A percentile compares a stretch with the other conserved stretches of the same genome.
Conservation (phyloP, 192 early-diverging fungal species). For the Podila epicladia region DNA sequence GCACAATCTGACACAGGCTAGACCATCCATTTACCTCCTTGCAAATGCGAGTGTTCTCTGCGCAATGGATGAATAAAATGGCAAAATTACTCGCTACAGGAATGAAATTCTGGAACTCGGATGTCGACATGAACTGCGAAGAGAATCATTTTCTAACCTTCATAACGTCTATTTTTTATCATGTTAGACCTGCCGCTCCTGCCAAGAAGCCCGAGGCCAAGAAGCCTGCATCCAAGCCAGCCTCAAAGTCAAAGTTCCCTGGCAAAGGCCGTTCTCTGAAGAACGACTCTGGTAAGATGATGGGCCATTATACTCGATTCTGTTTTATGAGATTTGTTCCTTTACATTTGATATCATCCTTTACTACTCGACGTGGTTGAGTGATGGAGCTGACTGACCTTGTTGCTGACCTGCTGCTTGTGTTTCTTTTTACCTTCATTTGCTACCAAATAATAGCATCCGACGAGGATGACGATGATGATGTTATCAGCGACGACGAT, state of each 20-base stretch:
- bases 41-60: neutral
- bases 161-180: neutral
- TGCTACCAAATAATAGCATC: constrained; percentile 2
- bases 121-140: no score
- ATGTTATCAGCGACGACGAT: constrained; percentile 22
- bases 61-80: neutral
- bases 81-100: neutral
- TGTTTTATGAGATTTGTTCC: neutral
- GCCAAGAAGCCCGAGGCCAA: constrained; percentile 36
- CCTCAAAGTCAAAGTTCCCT: constrained; percentile 43
- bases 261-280: constrained; percentile 41
- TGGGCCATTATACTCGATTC: neutral
- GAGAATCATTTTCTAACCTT: no score
- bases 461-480: constrained; percentile 35
- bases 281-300: neutral
- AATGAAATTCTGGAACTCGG: no score
- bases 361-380: neutral
- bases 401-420: no score
- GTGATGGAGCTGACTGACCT: neutral
- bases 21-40: neutral
- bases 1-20: neutral
- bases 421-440: neutral
- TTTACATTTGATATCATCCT: neutral
- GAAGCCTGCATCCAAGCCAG: constrained; percentile 20
- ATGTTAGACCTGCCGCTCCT: constrained; percentile 10